Base-by-base conservation (phyloP, 352 stramenopile genomes). In the Globisporangium barbulae region DNA sequence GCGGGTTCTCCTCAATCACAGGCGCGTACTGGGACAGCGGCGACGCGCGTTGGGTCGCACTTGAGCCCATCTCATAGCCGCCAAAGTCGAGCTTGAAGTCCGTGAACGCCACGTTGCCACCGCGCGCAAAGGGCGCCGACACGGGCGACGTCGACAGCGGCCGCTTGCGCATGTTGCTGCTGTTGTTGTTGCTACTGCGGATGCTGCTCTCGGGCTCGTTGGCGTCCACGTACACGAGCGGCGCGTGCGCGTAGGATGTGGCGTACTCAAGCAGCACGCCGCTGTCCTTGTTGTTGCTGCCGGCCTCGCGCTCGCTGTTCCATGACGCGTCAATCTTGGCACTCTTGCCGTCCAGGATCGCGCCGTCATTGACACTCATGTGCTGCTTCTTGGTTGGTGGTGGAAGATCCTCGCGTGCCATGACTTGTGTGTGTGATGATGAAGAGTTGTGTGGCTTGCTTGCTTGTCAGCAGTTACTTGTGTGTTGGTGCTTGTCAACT, bases 21-120 rank as follows among this genome's bases (percentile, higher is more conserved):
- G 69, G 64, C 33, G 65, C 63, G 7, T 72, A 45, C 35, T 65
- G 52, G 28, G 12, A 65, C 22, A 25, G 58, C 56, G 21, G 63
- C 37, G 49, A 59, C 58, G 33, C 41, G 41, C 28, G 66, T 59
- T 54, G 60, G 8, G 35, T 9, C 35, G 35, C 12, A 41, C 25
- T 28, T 28, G 54, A 54, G 39, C 66, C 73, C 21, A 81, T 63
- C 44, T 85, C 69, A 41, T 82, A 83, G 57, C 78, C 78, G 22
- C 75, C 71, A 61, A 85, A 88, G 67, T 82, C 81, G 52, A 91
- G 67, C 56, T 91, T 85, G 53, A 91, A 74, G 60, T 86, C 76
- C 6, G 72, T 75, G 45, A 83, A 75, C 37, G 67, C 61, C 5
- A 66, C 59, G 42, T 45, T 68, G 31, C 52, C 52, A 44, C 63